Evolutionary conservation across 2,329 filamentous ascomycete genomes (phyloP), one percentile per base, ranked within the genome.

Genomic region (Fusarium albidum): DNA sequence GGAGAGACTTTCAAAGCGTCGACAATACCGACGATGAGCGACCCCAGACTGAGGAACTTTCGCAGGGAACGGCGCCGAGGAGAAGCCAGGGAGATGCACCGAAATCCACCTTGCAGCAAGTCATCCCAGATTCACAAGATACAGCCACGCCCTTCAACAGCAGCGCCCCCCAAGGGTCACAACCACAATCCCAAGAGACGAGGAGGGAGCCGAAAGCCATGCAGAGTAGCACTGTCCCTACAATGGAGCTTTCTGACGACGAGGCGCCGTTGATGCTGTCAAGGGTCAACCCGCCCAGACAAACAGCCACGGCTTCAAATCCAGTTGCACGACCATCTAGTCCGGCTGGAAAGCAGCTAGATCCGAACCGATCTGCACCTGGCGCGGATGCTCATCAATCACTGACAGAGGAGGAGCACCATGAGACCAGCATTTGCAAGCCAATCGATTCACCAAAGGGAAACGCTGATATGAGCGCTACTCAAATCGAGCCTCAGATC

Each of bases 171-270:
- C 46, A 54, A 15, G 17, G 37, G 28, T 53, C 54, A 14, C 43
- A 52, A 34, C 5, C 52, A 14, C 43, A 52, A 34, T 5, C 38
- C 7, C 52, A 42, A 11, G 35, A 40, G 7, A 27, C 32, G 3
- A 6, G 31, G 3, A 13, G 10, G 5, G 34, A 29, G 4, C 14
- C 25, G 12, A 21, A 28, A 9, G 8, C 13, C 26, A 18, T 33
- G 1, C 14, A 9, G 28, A 12, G 29, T 9, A 29, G 49, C 33
- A 15, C 28, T 3, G 39, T 52, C 14, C 43, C 63, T n/a, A 49
- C 60, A 2, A 66, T 63, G 43, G 59, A 61, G 6, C 65, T 75
- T 7, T 75, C 73, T 6, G 72, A 75, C 40, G 73, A 75, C 14
- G 73, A 75, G 47, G 64, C 68, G 12, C 72, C 72, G 1, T 48